phyloP scores from a whole-genome alignment of 805 yeast species.

The Schizosaccharomyces pombe region DNA sequence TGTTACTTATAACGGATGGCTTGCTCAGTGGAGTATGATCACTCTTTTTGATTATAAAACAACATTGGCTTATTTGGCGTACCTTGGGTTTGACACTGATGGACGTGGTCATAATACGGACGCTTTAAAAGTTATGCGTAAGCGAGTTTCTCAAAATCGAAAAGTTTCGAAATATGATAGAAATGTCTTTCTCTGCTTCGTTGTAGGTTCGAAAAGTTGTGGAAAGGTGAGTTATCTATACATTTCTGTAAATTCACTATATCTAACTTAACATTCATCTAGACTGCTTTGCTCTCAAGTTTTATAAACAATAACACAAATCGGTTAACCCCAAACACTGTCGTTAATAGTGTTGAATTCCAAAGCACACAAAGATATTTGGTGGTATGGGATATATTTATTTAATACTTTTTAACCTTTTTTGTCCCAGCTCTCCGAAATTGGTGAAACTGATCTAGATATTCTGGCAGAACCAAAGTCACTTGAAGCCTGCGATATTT shows the following conservation, averaged over 20 bases:
- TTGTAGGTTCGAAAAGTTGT: constrained; percentile 62
- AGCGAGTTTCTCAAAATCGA: constrained; percentile 40
- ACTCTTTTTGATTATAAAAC: constrained; percentile 65
- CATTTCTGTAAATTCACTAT: not conserved
- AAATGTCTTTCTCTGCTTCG: constrained; percentile 74
- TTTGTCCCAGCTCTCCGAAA: not conserved
- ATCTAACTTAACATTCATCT: not conserved
- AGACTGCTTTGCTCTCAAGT: constrained; percentile 33
- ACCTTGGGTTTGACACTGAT: constrained; percentile 52
- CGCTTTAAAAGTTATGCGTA: constrained; percentile 61
- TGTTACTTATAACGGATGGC: constrained; percentile 91
- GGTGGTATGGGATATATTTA: constrained; percentile 18
- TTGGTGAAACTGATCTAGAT: constrained; percentile 67
- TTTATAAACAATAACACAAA: constrained; percentile 24
- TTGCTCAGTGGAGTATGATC: constrained; percentile 96
- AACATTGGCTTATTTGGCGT: constrained; percentile 71
- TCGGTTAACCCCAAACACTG: constrained; percentile 55
- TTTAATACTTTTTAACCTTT: not conserved
- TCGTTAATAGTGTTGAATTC: constrained; percentile 78
- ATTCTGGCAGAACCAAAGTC: not conserved
- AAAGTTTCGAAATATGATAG: constrained; percentile 49
- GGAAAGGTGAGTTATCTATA: constrained; percentile 31
- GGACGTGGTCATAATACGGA: constrained; percentile 15
- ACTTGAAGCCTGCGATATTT: constrained; percentile 68
- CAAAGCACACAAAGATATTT: constrained; percentile 85